These are phyloP conservation scores for Trichoderma gamsii DNA, from an alignment of 495 filamentous ascomycete species.

Conservation along the genomic window DNA sequence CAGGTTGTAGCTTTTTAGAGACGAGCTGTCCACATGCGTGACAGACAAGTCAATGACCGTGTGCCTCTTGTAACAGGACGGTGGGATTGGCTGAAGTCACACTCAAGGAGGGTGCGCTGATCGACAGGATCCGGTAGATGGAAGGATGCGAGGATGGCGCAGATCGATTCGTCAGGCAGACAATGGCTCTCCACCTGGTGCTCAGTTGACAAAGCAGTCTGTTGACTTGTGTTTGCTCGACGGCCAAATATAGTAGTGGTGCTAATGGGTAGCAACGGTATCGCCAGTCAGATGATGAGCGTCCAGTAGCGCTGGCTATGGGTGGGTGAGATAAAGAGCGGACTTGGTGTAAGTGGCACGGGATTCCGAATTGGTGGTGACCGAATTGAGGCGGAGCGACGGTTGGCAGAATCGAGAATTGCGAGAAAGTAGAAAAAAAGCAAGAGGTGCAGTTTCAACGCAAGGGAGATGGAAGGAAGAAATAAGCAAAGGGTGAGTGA, in stretches of 20 bases:
- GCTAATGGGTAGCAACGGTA: neutral
- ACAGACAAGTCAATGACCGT: neutral
- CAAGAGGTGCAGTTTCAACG: neutral
- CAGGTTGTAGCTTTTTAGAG: neutral
- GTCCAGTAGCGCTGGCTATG: neutral
- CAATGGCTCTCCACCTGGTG: constrained; percentile 2
- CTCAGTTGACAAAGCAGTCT: neutral
- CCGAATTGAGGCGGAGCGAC: neutral
- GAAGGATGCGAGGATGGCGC: constrained; percentile 10
- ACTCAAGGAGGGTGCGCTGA: neutral
- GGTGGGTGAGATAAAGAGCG: neutral
- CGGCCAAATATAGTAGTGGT: neutral
- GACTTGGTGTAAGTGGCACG: constrained; percentile 11
- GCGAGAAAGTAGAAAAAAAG: neutral
- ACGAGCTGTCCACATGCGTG: neutral
- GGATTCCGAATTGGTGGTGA: neutral
- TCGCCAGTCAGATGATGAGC: constrained; percentile 5
- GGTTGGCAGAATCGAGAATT: neutral
- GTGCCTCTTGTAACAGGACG: neutral
- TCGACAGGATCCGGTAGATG: constrained; percentile 8
- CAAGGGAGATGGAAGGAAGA: neutral
- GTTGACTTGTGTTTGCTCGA: neutral
- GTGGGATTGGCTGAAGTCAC: neutral
- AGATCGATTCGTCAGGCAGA: constrained; percentile 14
- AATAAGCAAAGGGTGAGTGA: constrained; percentile 1